Conservation (phyloP, 345 rosid genomes). For the Moricandia arvensis region DNA sequence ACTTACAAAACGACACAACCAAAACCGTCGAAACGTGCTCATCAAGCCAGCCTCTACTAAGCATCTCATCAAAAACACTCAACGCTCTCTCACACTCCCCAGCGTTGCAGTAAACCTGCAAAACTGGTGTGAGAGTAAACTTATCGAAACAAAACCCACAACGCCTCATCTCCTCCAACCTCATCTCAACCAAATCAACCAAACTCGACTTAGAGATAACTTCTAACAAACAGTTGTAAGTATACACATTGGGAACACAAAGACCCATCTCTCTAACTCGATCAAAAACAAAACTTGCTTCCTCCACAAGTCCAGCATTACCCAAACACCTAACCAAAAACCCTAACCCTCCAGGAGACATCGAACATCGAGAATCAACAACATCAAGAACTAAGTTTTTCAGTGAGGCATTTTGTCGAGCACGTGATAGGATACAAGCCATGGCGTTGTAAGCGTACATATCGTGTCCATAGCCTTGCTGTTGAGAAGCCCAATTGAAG, state of each 20-base stretch:
- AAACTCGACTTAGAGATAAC: constrained; percentile 52
- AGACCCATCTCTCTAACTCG: constrained; percentile 50
- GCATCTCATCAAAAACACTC: constrained; percentile 54
- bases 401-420: constrained; percentile 84
- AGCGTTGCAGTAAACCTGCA: constrained; percentile 65
- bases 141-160: constrained; percentile 56
- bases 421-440: constrained; percentile 84
- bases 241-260: constrained; percentile 65
- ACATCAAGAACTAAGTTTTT: constrained; percentile 48
- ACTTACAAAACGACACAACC: constrained; percentile 61
- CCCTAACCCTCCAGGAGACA: constrained; percentile 84
- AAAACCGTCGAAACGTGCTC: constrained; percentile 56
- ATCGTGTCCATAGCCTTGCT: constrained; percentile 55
- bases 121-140: constrained; percentile 71
- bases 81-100: constrained; percentile 55
- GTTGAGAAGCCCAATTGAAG: constrained; percentile 58
- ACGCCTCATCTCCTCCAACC: constrained; percentile 63
- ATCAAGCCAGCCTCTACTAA: constrained; percentile 64
- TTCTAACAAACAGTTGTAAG: constrained; percentile 80
- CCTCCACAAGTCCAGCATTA: constrained; percentile 57
- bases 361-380: constrained; percentile 50
- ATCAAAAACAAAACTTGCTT: constrained; percentile 70
- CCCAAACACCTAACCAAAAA: constrained; percentile 78
- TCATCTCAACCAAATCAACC: constrained; percentile 58
- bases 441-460: constrained; percentile 77